Evolutionary conservation across 2,329 filamentous ascomycete species (phyloP).

Genomic region (Plenodomus lindquistii): DNA sequence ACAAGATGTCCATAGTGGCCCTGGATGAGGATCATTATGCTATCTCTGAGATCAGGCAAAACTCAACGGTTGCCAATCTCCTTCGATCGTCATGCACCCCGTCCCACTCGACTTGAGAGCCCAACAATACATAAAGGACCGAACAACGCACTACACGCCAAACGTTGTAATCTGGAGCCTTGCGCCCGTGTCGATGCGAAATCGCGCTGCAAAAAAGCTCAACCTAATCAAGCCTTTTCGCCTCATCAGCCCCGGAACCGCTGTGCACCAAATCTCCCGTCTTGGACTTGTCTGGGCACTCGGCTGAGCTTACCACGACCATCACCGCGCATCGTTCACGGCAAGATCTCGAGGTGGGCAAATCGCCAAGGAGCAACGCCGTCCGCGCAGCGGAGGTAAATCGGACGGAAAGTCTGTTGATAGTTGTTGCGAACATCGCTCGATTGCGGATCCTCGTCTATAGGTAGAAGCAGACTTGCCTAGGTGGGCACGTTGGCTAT

Average conservation of each 20-base stretch:
- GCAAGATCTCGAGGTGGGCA: neutral
- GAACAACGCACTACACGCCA: neutral
- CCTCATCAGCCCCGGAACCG: slow-evolving; percentile 3
- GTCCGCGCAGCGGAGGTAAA: slow-evolving; percentile 4
- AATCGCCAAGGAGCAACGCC: neutral
- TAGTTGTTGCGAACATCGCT: neutral
- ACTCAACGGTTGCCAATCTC: neutral
- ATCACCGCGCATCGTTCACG: neutral
- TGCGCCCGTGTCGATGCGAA: neutral
- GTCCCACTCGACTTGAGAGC: neutral
- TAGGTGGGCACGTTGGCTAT: neutral
- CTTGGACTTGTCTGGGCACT: slow-evolving; percentile 12
- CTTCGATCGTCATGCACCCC: neutral
- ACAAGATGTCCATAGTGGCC: neutral
- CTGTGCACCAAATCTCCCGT: slow-evolving; percentile 8
- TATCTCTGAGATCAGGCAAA: neutral
- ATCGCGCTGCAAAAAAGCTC: neutral
- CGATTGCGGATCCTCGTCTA: neutral
- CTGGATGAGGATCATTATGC: neutral
- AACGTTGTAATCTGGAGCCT: neutral
- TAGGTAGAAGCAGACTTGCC: slow-evolving; percentile 4
- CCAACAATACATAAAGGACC: neutral
- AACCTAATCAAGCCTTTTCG: slow-evolving; percentile 8
- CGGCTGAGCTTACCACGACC: slow-evolving; percentile 5
- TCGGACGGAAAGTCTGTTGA: neutral